Conservation (phyloP, 176 grass and related monocot species). For the Hsuehochloa calcarea region DNA sequence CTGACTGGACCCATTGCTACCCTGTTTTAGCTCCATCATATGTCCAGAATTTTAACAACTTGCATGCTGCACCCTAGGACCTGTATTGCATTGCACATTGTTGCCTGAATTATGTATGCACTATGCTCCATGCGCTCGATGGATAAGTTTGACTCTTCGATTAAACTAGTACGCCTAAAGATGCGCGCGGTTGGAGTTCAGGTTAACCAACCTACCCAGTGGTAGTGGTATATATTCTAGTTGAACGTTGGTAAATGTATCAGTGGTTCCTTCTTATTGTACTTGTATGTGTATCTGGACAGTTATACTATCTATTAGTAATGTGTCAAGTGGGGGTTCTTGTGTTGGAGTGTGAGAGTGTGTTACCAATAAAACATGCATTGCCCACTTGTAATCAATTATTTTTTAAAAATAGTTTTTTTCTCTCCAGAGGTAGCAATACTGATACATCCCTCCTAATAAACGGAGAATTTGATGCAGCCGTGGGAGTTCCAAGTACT, state of each 20-base stretch:
- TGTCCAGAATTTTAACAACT: conserved; percentile 3
- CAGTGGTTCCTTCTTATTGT: not conserved
- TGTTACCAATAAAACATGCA: no score
- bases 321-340: not conserved
- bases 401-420: not conserved
- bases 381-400: not conserved
- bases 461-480: not conserved
- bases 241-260: not conserved
- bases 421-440: not conserved
- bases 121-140: conserved; percentile 9
- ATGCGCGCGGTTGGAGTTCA: not conserved
- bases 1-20: not conserved
- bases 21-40: conserved; percentile 1
- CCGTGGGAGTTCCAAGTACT: not conserved
- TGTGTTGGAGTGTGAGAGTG: not conserved
- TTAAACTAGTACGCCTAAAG: not conserved
- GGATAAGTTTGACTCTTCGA: conserved; percentile 6
- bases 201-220: not conserved
- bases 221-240: not conserved
- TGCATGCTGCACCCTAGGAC: not conserved
- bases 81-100: not conserved
- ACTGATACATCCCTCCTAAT: not conserved
- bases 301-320: not conserved
- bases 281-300: not conserved
- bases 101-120: conserved; percentile 11